These are phyloP conservation scores for Oryza nivara DNA, from an alignment of 176 grass and related monocot genomes.

Conservation along the genomic window DNA sequence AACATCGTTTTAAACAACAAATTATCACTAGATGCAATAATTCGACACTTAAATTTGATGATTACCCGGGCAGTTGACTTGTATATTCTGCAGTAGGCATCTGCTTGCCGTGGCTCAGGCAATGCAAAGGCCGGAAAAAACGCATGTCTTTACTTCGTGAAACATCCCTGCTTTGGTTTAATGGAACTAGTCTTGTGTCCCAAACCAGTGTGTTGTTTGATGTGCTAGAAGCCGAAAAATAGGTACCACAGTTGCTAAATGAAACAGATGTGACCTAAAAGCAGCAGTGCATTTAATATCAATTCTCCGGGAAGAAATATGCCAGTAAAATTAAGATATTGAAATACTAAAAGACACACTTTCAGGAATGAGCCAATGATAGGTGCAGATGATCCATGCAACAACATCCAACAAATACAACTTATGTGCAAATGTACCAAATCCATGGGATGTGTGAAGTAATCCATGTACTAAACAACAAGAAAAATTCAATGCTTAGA, in stretches of 20 bases:
- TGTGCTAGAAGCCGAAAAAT: conserved; percentile 86
- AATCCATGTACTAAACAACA: not conserved
- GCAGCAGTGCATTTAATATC: conserved; percentile 37
- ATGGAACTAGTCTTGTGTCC: conserved; percentile 79
- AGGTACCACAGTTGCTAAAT: conserved; percentile 91
- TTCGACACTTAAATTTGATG: not conserved
- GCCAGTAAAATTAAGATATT: conserved; percentile 19
- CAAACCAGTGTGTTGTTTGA: conserved; percentile 90
- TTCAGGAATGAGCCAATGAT: not conserved
- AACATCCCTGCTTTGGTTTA: conserved; percentile 53
- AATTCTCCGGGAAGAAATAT: conserved; percentile 46
- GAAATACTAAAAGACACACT: not conserved
- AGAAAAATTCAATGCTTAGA: conserved; percentile 12
- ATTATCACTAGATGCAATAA: conserved; percentile 42
- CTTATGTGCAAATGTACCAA: not conserved
- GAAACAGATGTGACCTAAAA: conserved; percentile 88
- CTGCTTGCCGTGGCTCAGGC: conserved; percentile 79
- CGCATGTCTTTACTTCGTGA: conserved; percentile 72
- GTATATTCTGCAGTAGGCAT: conserved; percentile 86
- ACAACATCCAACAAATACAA: conserved; percentile 14
- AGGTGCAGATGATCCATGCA: conserved; percentile 11
- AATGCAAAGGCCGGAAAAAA: conserved; percentile 92
- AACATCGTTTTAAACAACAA: conserved; percentile 12
- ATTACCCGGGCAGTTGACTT: conserved; percentile 79
- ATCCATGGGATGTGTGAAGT: not conserved